These are phyloP conservation scores for Cylindrotheca fusiformis DNA, from an alignment of 108 stramenopile species.

Conservation along the genomic window DNA sequence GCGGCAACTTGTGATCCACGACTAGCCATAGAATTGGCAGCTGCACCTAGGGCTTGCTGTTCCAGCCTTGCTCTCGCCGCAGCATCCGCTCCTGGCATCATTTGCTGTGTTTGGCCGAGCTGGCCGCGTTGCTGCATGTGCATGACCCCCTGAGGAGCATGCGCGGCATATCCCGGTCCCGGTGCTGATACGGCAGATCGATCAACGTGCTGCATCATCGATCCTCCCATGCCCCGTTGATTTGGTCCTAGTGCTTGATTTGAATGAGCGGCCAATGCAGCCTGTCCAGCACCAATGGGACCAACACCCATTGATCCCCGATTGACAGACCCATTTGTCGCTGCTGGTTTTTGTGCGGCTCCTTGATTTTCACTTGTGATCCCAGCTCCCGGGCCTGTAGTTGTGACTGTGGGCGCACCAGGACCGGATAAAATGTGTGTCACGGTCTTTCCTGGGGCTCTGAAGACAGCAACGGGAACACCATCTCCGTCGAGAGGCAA, in stretches of 20 bases:
- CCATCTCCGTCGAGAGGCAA: conserved; percentile 72
- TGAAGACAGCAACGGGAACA: conserved; percentile 74
- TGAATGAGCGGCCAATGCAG: conserved; percentile 10
- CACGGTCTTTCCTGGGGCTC: conserved; percentile 74
- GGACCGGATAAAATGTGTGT: conserved; percentile 47
- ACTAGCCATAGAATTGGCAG: neutral
- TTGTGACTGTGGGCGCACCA: conserved; percentile 17
- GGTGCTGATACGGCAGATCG: conserved; percentile 1
- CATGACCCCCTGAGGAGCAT: conserved; percentile 3
- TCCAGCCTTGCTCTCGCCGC: conserved; percentile 1
- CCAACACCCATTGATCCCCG: conserved; percentile 5
- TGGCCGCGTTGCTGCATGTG: conserved; percentile 26
- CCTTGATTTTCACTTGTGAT: conserved; percentile 18
- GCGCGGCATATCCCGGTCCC: neutral
- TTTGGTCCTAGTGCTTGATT: conserved; percentile 2
- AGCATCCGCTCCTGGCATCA: conserved; percentile 1
- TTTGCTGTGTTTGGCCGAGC: conserved; percentile 15
- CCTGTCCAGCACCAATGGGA: conserved; percentile 22
- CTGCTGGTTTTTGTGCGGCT: conserved; percentile 29
- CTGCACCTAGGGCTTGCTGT: neutral
- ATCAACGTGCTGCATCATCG: conserved; percentile 3
- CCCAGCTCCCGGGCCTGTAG: conserved; percentile 22
- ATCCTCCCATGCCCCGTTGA: conserved; percentile 1
- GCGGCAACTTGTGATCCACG: neutral
- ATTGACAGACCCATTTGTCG: conserved; percentile 20